phyloP scores from a whole-genome alignment of 495 filamentous ascomycete species.

The Aspergillus biplanus region DNA sequence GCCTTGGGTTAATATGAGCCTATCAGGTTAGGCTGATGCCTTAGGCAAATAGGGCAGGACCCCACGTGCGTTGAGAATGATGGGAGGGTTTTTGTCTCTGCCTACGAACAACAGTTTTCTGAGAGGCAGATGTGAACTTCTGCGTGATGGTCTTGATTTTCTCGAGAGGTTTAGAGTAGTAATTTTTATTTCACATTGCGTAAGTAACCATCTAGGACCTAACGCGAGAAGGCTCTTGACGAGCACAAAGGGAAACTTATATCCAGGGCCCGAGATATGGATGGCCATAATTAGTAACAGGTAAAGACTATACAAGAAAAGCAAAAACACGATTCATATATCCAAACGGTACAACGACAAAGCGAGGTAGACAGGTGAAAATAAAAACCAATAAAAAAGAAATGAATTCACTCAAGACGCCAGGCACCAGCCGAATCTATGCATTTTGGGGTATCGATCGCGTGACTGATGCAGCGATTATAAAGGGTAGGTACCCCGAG shows the following conservation, averaged over 20 bases:
- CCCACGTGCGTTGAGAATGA: conserved; percentile 13
- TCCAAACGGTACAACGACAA: conserved; percentile 8
- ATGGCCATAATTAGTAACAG: neutral
- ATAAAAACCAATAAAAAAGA: conserved; percentile 19
- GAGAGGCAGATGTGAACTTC: too few relatives aligned
- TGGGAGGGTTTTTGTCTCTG: neutral
- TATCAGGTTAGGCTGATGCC: conserved; percentile 35
- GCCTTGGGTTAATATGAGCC: conserved; percentile 45
- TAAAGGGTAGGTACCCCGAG: neutral
- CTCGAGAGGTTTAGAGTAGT: too few relatives aligned
- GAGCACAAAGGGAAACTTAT: too few relatives aligned
- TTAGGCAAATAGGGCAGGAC: conserved; percentile 22
- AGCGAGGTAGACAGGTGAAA: conserved; percentile 1
- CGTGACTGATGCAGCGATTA: conserved; percentile 12
- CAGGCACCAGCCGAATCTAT: conserved; percentile 44
- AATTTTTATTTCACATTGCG: too few relatives aligned
- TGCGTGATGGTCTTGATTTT: too few relatives aligned
- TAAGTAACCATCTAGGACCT: too few relatives aligned
- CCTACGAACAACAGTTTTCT: too few relatives aligned
- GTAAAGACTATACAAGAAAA: conserved; percentile 15
- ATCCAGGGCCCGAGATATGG: too few relatives aligned
- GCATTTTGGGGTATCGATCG: conserved; percentile 47
- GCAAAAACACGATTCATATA: conserved; percentile 7
- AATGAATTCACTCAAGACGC: conserved; percentile 31
- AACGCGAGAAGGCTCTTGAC: too few relatives aligned